phyloP scores from a whole-genome alignment of 352 stramenopile genomes.

The Phytophthora sansomeana region DNA sequence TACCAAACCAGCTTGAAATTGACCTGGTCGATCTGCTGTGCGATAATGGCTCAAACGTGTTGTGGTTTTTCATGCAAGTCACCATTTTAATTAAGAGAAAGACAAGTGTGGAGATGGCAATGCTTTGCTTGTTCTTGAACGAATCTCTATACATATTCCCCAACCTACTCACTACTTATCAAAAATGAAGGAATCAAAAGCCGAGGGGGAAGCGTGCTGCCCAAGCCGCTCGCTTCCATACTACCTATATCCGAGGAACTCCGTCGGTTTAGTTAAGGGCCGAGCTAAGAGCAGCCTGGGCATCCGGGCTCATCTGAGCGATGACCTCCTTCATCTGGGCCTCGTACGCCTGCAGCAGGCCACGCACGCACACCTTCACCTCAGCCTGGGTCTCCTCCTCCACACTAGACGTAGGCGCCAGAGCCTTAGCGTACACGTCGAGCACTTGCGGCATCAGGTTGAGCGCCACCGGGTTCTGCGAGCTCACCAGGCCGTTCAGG shows the following conservation, averaged over 20 bases:
- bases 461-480: constrained; percentile 86
- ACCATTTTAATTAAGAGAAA: too few relatives aligned
- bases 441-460: constrained; percentile 78
- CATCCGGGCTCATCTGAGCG: constrained; percentile 73
- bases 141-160: constrained; percentile 46
- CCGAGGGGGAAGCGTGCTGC: constrained; percentile 4
- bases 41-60: too few relatives aligned
- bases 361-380: constrained; percentile 74
- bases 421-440: constrained; percentile 82
- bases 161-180: constrained; percentile 43
- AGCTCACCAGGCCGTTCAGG: constrained; percentile 93
- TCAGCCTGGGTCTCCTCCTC: constrained; percentile 80
- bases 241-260: constrained; percentile 27
- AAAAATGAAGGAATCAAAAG: constrained; percentile 39
- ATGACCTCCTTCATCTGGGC: constrained; percentile 85
- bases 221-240: constrained; percentile 8
- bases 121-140: constrained; percentile 1
- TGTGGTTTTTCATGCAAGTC: too few relatives aligned
- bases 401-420: constrained; percentile 66
- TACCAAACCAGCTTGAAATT: too few relatives aligned
- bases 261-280: constrained; percentile 51
- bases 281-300: constrained; percentile 71
- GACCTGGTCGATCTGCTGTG: too few relatives aligned
- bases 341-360: constrained; percentile 70
- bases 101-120: background rate